Evolutionary conservation across 192 early-diverging fungal species (phyloP).

Genomic region (Endogone sp.): DNA sequence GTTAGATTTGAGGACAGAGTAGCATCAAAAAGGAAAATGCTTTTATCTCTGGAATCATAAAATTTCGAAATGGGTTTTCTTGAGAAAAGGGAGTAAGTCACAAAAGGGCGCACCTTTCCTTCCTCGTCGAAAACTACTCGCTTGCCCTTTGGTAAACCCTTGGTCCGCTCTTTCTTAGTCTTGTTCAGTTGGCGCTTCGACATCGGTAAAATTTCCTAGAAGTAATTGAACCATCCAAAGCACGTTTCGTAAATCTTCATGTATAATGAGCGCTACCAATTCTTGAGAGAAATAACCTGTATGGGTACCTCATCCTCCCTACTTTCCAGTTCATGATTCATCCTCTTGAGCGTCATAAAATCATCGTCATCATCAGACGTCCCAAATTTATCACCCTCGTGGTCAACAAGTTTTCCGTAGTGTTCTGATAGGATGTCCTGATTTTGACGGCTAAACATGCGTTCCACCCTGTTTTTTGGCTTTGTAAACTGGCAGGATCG

Average conservation of each 20-base stretch:
- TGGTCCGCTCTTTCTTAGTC: conserved; percentile 66
- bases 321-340: conserved; percentile 71
- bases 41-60: too few relatives aligned
- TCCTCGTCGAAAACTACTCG: conserved; percentile 94
- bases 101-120: conserved; percentile 57
- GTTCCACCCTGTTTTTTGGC: conserved; percentile 80
- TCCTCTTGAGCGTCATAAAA: conserved; percentile 81
- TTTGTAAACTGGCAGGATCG: conserved; percentile 19
- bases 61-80: too few relatives aligned
- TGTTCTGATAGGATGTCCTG: conserved; percentile 85
- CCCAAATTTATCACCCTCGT: conserved; percentile 37
- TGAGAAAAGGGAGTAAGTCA: too few relatives aligned
- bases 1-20: neutral
- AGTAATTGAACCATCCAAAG: neutral
- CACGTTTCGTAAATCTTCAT: too few relatives aligned
- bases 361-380: conserved; percentile 54
- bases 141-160: conserved; percentile 64
- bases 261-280: conserved; percentile 10
- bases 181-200: conserved; percentile 48
- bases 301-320: too few relatives aligned
- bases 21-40: too few relatives aligned
- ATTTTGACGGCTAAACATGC: conserved; percentile 93
- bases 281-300: too few relatives aligned
- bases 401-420: conserved; percentile 82
- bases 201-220: conserved; percentile 17